Evolutionary conservation across 768 basidiomycete genomes (phyloP), one percentile per base, ranked within the genome.

Genomic region (Pleurotus tuber-regium): DNA sequence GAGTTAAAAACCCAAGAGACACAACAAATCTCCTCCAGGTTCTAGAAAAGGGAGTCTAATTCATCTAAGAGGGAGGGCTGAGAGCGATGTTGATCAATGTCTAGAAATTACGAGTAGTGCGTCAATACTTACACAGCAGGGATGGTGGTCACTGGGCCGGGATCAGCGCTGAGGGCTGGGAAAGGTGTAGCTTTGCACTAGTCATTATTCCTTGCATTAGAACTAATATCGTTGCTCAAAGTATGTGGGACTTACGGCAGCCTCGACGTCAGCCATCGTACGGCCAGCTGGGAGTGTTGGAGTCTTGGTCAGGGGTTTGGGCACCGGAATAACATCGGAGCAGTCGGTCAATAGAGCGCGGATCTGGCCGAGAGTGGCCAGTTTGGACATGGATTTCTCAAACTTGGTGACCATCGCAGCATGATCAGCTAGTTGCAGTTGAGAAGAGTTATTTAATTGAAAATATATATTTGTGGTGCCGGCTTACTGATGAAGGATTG

Each of bases 281-380:
- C 35, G 35, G 3, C 54, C 54, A 7, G 54, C 54, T 44, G 63
- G 63, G 50, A 65, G 55, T 6, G 49, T 39, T 31, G 63, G 64
- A 4, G 68, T 54, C 36, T 44, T 43, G n/a, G 62, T 54, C 4
- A 30, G 24, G 25, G 59, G 50, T 12, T 43, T 35, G 18, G 59
- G 59, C 18, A 61, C 54, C 2, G 58, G 61, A 35, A 62, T 61
- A 19, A 48, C 46, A 35, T 48, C 46, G 14, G 42, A 29, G 23
- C 35, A 43, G 51, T 52, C 43, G n/a, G 54, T 57, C 39, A 70
- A 43, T 9, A 48, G 14, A 8, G 23, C 7, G 5, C 53, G 53
- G 25, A 48, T 49, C 24, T 63, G 60, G 18, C 60, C 60, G 21
- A 57, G 36, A 14, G 57, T 49, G 26, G 57, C 31, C 40, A 60